These are phyloP conservation scores for Annona cherimola DNA, from an alignment of 164 flowering plant species.

Conservation along the genomic window DNA sequence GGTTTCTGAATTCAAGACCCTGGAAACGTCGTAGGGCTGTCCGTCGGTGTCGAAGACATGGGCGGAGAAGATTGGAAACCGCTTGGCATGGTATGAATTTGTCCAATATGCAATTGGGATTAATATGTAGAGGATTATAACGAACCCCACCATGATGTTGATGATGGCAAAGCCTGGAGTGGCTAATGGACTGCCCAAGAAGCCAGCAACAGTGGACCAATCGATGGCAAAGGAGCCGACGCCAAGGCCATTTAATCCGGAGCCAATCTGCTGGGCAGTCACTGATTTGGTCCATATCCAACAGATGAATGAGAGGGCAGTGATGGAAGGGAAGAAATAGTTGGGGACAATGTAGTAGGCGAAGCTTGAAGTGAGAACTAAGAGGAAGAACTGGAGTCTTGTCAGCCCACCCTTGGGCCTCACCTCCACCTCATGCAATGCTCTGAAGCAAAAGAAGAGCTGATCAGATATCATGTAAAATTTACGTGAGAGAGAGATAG, in stretches of 20 bases:
- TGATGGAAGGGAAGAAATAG: conserved; percentile 49
- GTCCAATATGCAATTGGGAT: conserved; percentile 53
- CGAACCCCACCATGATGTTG: conserved; percentile 38
- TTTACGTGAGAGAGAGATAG: background rate
- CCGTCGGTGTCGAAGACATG: conserved; percentile 39
- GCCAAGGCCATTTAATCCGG: conserved; percentile 49
- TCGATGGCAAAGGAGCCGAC: conserved; percentile 55
- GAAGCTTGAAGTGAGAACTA: conserved; percentile 45
- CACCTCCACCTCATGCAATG: conserved; percentile 49
- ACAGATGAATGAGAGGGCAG: conserved; percentile 50
- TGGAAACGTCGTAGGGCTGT: conserved; percentile 27
- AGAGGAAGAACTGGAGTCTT: conserved; percentile 54
- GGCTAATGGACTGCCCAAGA: conserved; percentile 50
- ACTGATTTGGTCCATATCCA: conserved; percentile 38
- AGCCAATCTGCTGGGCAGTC: conserved; percentile 55
- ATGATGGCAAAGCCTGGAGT: conserved; percentile 49
- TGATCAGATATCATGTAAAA: background rate
- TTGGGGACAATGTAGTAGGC: conserved; percentile 23
- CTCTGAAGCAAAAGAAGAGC: conserved; percentile 24
- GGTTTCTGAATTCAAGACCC: conserved; percentile 20
- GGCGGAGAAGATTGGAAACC: conserved; percentile 48
- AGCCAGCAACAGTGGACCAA: conserved; percentile 50
- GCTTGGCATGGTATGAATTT: conserved; percentile 40
- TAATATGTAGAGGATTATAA: conserved; percentile 29
- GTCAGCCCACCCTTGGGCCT: conserved; percentile 46